Base-by-base conservation (phyloP, 2,329 filamentous ascomycete species). In the Endoconidiophora polonica region DNA sequence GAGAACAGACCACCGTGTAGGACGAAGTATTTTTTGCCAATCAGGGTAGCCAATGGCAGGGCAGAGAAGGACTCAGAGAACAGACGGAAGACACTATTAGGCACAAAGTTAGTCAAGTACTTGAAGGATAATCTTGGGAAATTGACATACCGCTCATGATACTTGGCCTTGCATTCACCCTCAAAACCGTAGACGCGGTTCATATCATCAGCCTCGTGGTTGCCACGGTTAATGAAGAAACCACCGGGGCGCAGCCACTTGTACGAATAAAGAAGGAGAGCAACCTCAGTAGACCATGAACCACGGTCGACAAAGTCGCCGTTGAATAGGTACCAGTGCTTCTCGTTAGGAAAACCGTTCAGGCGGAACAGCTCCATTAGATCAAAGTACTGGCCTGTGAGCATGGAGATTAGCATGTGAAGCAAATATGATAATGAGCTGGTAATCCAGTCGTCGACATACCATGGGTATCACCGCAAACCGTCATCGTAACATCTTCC, bases 181-280 rank as follows among this genome's bases (percentile, higher is more conserved):
- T 98, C 91, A 60, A 98, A 98, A 16, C 91, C 91, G 62, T 98
- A 98, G 49, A 91, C 88, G 57, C 86, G 80, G 72, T 98, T 98
- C 91, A 98, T 98, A 66, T 95, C 90, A 63, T 96, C 90, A 45
- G 91, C 96, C 69, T 98, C 91, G 67, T 98, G 91, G 67, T 98
- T 98, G 58, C 91, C 91, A 55, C 91, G 80, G 72, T 98, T 98
- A 56, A 98, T 71, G 76, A 94, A 96, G 73, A 98, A 90, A 49
- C 73, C 78, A 41, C 79, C 76, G 5, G 91, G 91, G 49, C 84
- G 79, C 59, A 96, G 66, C 90, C 86, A 94, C 70, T 98, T 98
- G 74, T 94, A 94, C 42, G 90, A 84, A 65, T 95, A 98, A 18
- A 98, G 72, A 9, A 95, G 72, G 44, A 98, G 73, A 9, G 87